phyloP scores from a whole-genome alignment of 371 early-diverging fungal genomes.

The Dinochytrium kinnereticum region DNA sequence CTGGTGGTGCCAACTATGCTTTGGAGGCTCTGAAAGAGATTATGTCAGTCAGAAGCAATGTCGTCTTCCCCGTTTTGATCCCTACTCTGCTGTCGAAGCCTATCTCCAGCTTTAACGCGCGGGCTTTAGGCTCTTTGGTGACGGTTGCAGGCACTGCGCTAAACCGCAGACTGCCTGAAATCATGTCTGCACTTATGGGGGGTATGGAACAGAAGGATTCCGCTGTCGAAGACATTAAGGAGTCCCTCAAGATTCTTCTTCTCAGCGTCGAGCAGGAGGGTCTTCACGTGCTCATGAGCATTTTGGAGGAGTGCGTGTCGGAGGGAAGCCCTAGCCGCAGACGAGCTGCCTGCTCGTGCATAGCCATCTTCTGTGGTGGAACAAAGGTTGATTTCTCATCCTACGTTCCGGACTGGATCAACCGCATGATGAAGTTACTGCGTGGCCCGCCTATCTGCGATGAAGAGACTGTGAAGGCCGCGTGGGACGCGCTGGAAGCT shows the following conservation, averaged over 20 bases:
- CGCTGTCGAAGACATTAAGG: slow-evolving; percentile 68
- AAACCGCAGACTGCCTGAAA: slow-evolving; percentile 77
- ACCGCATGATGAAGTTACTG: slow-evolving; percentile 72
- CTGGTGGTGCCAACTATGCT: slow-evolving; percentile 68
- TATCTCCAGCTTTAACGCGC: slow-evolving; percentile 89
- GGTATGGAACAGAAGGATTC: slow-evolving; percentile 75
- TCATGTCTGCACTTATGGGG: slow-evolving; percentile 82
- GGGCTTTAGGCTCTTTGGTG: slow-evolving; percentile 85
- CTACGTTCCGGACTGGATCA: slow-evolving; percentile 86
- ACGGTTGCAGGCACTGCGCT: slow-evolving; percentile 89
- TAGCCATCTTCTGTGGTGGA: slow-evolving; percentile 71
- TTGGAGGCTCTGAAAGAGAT: slow-evolving; percentile 94
- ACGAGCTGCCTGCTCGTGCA: slow-evolving; percentile 37
- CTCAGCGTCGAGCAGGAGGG: slow-evolving; percentile 80
- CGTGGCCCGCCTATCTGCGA: slow-evolving; percentile 47
- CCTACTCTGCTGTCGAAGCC: slow-evolving; percentile 89
- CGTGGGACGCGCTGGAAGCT: slow-evolving; percentile 81
- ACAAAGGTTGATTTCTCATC: slow-evolving; percentile 55
- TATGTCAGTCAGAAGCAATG: slow-evolving; percentile 92
- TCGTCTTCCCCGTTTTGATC: slow-evolving; percentile 95
- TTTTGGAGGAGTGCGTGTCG: slow-evolving; percentile 70
- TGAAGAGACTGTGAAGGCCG: slow-evolving; percentile 64
- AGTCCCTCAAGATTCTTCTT: slow-evolving; percentile 70
- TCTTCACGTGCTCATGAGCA: slow-evolving; percentile 69
- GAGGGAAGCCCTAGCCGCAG: slow-evolving; percentile 35